Conservation (phyloP, 768 basidiomycete species). For the Lactarius indigo region DNA sequence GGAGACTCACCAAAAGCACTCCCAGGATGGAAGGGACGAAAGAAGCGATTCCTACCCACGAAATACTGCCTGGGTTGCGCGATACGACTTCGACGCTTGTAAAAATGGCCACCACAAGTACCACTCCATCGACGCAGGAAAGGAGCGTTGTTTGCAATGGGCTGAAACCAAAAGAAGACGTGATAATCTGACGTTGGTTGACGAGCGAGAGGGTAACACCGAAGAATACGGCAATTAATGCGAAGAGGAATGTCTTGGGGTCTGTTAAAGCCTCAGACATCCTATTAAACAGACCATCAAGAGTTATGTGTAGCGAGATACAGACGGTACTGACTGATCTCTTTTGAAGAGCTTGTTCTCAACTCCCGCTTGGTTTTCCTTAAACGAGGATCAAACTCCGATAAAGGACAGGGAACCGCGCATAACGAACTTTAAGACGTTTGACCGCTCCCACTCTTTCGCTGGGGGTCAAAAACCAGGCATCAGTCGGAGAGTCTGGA, state of each 20-base stretch:
- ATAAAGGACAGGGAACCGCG: too few species aligned
- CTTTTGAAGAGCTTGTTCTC: constrained; percentile 81
- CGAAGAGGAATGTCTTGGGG: constrained; percentile 75
- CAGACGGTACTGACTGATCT: constrained; percentile 55
- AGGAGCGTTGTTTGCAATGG: constrained; percentile 65
- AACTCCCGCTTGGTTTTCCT: constrained; percentile 76
- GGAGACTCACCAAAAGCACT: constrained; percentile 53
- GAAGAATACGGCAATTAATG: constrained; percentile 63
- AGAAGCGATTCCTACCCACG: constrained; percentile 59
- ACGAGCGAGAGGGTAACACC: constrained; percentile 34
- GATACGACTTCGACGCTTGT: constrained; percentile 57
- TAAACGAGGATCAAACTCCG: background rate
- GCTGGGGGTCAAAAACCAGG: constrained; percentile 67
- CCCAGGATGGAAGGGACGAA: constrained; percentile 65
- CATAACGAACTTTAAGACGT: constrained; percentile 51
- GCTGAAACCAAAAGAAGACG: constrained; percentile 62
- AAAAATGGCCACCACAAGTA: constrained; percentile 69
- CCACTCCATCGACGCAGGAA: constrained; percentile 58
- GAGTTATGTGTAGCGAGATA: too few species aligned
- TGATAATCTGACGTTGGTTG: constrained; percentile 63
- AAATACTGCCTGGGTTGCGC: constrained; percentile 51
- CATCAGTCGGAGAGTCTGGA: constrained; percentile 70
- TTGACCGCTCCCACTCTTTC: constrained; percentile 61
- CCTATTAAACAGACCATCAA: constrained; percentile 34
- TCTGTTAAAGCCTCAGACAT: constrained; percentile 66